phyloP scores from a whole-genome alignment of 2,329 filamentous ascomycete genomes.

The Neopestalotiopsis clavispora region DNA sequence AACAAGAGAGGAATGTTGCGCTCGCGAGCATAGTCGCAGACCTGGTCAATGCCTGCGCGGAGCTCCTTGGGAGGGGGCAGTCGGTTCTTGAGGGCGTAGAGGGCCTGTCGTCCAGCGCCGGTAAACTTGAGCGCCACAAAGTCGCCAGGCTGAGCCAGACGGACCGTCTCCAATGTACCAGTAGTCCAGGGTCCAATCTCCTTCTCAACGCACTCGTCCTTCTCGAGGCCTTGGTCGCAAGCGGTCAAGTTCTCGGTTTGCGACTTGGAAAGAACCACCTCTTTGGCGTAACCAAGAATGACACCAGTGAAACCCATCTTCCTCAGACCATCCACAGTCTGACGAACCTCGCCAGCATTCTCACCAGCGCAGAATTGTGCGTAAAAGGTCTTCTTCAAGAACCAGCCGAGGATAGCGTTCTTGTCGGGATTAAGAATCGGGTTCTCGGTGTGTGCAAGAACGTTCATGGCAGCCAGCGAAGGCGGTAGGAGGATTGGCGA shows the following conservation, averaged over 20 bases:
- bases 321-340: constrained; percentile 70
- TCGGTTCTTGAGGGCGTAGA: constrained; percentile 68
- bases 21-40: constrained; percentile 73
- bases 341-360: constrained; percentile 68
- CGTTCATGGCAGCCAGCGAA: constrained; percentile 70
- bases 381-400: constrained; percentile 86
- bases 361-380: constrained; percentile 90
- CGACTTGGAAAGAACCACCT: constrained; percentile 72
- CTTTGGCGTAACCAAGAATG: constrained; percentile 82
- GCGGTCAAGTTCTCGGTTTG: constrained; percentile 51
- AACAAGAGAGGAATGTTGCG: constrained; percentile 78
- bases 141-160: constrained; percentile 71
- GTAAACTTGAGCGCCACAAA: constrained; percentile 79
- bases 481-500: constrained; percentile 72
- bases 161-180: constrained; percentile 76
- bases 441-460: constrained; percentile 72
- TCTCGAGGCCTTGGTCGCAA: constrained; percentile 52
- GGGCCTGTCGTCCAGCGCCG: constrained; percentile 76
- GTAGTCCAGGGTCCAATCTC: constrained; percentile 75
- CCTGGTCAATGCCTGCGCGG: constrained; percentile 70
- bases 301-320: constrained; percentile 81
- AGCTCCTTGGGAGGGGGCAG: constrained; percentile 68
- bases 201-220: constrained; percentile 51
- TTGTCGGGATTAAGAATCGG: constrained; percentile 73
- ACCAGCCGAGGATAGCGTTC: constrained; percentile 71